phyloP scores from a whole-genome alignment of 2,329 filamentous ascomycete species.

The Ascochyta koolunga region DNA sequence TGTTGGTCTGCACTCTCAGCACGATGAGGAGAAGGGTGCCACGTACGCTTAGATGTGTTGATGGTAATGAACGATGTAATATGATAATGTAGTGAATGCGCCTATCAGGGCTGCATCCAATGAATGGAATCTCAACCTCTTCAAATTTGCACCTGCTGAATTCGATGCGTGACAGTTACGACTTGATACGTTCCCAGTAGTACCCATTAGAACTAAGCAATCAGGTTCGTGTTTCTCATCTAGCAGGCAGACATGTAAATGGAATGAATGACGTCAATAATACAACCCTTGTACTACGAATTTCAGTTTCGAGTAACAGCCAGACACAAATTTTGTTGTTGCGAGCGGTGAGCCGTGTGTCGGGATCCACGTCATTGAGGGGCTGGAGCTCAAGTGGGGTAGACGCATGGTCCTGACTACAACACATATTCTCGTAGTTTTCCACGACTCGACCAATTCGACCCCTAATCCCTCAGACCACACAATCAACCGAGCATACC shows the following conservation, averaged over 20 bases:
- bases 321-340: neutral
- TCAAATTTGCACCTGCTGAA: too few relatives aligned
- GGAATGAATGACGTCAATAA: too few relatives aligned
- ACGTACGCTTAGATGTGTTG: slow-evolving; percentile 2
- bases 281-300: neutral
- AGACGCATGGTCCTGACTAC: slow-evolving; percentile 5
- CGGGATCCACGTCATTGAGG: slow-evolving; percentile 3
- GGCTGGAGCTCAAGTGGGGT: slow-evolving; percentile 16
- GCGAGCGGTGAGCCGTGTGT: neutral
- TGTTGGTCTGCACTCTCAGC: slow-evolving; percentile 7
- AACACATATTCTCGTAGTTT: neutral
- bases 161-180: neutral
- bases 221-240: too few relatives aligned
- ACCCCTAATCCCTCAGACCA: neutral
- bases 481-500: neutral
- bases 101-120: slow-evolving; percentile 4
- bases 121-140: neutral
- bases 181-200: too few relatives aligned
- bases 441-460: neutral
- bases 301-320: neutral
- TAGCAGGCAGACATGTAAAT: too few relatives aligned
- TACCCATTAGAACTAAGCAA: too few relatives aligned
- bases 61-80: slow-evolving; percentile 8
- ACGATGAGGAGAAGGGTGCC: slow-evolving; percentile 9
- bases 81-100: slow-evolving; percentile 15